Evolutionary conservation across 768 basidiomycete genomes (phyloP).

Genomic region (Sistotremastrum niveocremeum): DNA sequence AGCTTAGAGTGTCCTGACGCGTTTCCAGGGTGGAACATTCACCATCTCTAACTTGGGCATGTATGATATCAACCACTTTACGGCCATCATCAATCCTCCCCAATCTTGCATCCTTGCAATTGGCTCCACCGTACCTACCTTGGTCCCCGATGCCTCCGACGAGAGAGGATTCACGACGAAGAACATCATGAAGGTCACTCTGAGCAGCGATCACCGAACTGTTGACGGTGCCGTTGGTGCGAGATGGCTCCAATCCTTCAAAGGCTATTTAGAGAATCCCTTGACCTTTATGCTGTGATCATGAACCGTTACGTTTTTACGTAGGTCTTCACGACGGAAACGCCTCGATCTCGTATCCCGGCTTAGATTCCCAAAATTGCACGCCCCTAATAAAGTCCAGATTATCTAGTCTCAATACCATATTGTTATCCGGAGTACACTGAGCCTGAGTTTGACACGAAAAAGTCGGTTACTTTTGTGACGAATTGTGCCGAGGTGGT

Average conservation of each 20-base stretch:
- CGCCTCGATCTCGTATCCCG: too few relatives aligned
- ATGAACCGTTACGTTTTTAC: too few relatives aligned
- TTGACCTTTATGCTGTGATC: slow-evolving; percentile 87
- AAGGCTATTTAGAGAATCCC: slow-evolving; percentile 93
- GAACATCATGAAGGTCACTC: slow-evolving; percentile 89
- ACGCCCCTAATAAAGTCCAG: too few relatives aligned
- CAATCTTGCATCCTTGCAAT: slow-evolving; percentile 97
- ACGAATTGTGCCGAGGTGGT: too few relatives aligned
- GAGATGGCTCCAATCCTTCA: slow-evolving; percentile 86
- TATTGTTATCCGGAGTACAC: too few relatives aligned
- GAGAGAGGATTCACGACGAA: slow-evolving; percentile 92
- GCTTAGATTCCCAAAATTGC: too few relatives aligned
- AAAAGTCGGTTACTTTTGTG: too few relatives aligned
- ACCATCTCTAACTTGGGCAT: slow-evolving; percentile 99
- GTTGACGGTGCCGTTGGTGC: slow-evolving; percentile 96
- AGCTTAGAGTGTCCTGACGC: neutral
- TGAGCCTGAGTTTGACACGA: too few relatives aligned
- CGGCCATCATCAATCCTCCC: slow-evolving; percentile 97
- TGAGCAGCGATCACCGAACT: slow-evolving; percentile 89
- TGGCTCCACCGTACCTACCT: slow-evolving; percentile 72
- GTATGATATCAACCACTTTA: slow-evolving; percentile 91
- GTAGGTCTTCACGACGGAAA: too few relatives aligned
- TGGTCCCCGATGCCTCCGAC: slow-evolving; percentile 77
- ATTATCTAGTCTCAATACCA: too few relatives aligned
- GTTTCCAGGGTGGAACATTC: slow-evolving; percentile 79